Percentiles rank a stretch among this genome's conserved stretches.
phyloP scores from a whole-genome alignment of 2,329 filamentous ascomycete species.

The Penicillium sp. region DNA sequence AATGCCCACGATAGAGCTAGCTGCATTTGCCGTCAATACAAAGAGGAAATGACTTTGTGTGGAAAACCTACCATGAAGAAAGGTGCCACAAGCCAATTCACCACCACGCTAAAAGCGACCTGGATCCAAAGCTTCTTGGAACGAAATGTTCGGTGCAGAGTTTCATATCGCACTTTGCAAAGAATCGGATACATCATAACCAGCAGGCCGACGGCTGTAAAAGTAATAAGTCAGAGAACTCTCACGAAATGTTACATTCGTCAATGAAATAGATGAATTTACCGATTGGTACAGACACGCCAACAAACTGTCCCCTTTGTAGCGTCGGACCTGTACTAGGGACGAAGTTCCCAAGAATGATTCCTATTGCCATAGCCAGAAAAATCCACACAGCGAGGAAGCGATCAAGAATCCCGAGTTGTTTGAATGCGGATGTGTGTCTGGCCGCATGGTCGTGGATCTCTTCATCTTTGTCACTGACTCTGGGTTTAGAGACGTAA shows the following conservation, averaged over 20 bases:
- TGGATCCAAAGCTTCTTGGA: slow-evolving; percentile 70
- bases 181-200: slow-evolving; percentile 96
- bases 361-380: slow-evolving; percentile 72
- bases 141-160: slow-evolving; percentile 64
- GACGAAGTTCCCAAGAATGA: slow-evolving; percentile 74
- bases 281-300: slow-evolving; percentile 67
- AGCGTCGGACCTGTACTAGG: slow-evolving; percentile 59
- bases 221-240: neutral
- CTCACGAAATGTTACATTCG: neutral
- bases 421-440: slow-evolving; percentile 40
- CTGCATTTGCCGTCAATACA: slow-evolving; percentile 37
- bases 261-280: slow-evolving; percentile 19
- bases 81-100: slow-evolving; percentile 84
- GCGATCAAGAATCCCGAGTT: slow-evolving; percentile 60
- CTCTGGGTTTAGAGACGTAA: neutral
- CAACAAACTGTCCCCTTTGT: slow-evolving; percentile 69
- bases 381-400: slow-evolving; percentile 72
- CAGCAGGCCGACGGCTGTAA: slow-evolving; percentile 69
- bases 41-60: neutral
- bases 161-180: slow-evolving; percentile 80
- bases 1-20: slow-evolving; percentile 51
- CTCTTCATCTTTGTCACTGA: slow-evolving; percentile 2
- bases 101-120: slow-evolving; percentile 69
- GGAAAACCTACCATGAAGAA: slow-evolving; percentile 67
- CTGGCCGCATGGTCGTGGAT: neutral